Base-by-base conservation (phyloP, 768 basidiomycete species). In the Lactarius vividus region DNA sequence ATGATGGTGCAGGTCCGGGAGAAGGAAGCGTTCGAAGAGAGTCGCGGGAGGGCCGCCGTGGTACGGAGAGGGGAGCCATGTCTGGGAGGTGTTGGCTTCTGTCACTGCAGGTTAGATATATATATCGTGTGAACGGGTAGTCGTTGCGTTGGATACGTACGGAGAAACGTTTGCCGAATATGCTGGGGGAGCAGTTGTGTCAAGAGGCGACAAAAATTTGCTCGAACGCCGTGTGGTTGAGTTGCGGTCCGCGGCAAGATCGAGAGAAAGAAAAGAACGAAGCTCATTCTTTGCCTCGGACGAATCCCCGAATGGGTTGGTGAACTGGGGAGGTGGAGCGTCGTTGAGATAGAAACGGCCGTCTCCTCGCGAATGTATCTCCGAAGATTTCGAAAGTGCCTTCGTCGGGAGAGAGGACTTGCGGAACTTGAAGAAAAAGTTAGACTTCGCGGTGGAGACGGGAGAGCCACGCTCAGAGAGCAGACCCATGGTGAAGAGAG, bases 181-280 rank as follows among this genome's bases (percentile, higher is more conserved):
- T 65, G 29, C 61, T 56, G 39, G 58, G 23, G 8, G 57, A 52
- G 59, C 52, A 61, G 31, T 66, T 2, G 76, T 77, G 49, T 73
- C 71, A 61, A 77, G 81, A 58, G 77, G 75, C 20, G 72, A 70
- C 49, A 78, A 73, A 31, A 77, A 78, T 54, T 79, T 80, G 3
- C 5, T 15, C 0, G 61, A 54, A n/a, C 52, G 64, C 10, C 44
- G 54, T 13, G 80, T 76, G 44, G 79, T 76, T 62, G 77, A 73
- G 4, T 78, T 79, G 67, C 79, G 77, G 29, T 80, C 78, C 73
- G 86, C 84, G 44, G 87, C 88, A 4, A 88, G 80, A 73, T 89
- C 88, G 62, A 89, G 82, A 40, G 84, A 88, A 59, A 89, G 82
- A 73, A 88, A 89, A 3, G 88, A 89, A 49, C 84, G 81, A 71